Percentiles rank a stretch among this genome's conserved stretches.
Evolutionary conservation across 768 basidiomycete species (phyloP).

Genomic region (Suillus tomentosus): DNA sequence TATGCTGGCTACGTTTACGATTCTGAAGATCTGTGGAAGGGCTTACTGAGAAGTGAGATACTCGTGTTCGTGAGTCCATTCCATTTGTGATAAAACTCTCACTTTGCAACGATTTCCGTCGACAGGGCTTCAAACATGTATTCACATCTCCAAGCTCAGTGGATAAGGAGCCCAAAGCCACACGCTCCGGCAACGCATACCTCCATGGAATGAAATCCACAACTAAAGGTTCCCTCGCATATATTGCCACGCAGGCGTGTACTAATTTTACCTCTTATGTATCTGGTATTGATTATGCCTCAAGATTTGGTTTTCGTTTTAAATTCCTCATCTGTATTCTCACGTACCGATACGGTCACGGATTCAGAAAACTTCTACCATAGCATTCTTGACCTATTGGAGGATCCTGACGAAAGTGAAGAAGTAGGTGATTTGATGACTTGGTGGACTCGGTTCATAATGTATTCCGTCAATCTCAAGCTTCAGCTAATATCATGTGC

Average conservation of each 20-base stretch:
- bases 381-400: constrained; percentile 22
- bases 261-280: too few species aligned
- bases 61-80: constrained; percentile 19
- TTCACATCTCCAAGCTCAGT: constrained; percentile 35
- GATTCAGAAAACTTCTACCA: constrained; percentile 28
- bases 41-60: constrained; percentile 24
- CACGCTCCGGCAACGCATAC: constrained; percentile 24
- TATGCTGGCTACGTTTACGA: not conserved
- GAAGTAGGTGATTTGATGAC: constrained; percentile 20
- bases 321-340: constrained; percentile 20
- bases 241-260: constrained; percentile 23
- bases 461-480: not conserved
- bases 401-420: constrained; percentile 21
- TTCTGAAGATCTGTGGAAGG: constrained; percentile 23
- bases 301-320: constrained; percentile 24
- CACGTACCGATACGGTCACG: constrained; percentile 20
- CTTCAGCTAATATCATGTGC: not conserved
- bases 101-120: not conserved
- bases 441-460: constrained; percentile 23
- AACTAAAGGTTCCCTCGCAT: constrained; percentile 22
- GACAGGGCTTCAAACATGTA: constrained; percentile 29
- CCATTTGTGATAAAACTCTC: too few species aligned
- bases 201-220: constrained; percentile 22
- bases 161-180: constrained; percentile 28
- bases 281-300: not conserved